Base-by-base conservation (phyloP, 2,329 filamentous ascomycete species). In the Ophiosphaerella narmari region DNA sequence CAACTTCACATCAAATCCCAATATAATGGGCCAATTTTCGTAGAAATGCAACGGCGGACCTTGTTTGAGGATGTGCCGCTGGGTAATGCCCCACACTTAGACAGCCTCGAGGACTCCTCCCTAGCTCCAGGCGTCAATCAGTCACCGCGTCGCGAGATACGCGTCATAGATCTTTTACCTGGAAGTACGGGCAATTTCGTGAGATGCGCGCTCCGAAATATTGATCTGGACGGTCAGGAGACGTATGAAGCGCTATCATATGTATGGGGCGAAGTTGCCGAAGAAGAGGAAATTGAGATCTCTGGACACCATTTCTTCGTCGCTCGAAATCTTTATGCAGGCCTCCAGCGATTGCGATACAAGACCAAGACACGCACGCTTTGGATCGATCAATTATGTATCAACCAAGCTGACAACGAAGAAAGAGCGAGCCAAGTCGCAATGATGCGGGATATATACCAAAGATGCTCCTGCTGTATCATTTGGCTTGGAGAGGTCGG, bases 321-420 rank as follows among this genome's bases (percentile, higher is more conserved):
- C 12, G 62, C 61, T 7, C 37, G 38, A 5, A 65, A 61, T 31
- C 50, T 67, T 7, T 37, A 52, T 24, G 40, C 26, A 21, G 62
- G 59, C 2, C 37, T 66, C 7, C 35, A 43, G 23, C 54, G 57
- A 21, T 51, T 68, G 39, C 59, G 62, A n/a, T 24, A 57, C 31
- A 24, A 38, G 0, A 38, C 33, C 5, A 7, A 26, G 13, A 38
- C 2, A 6, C 50, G 54, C 5, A 52, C 48, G 6, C 16, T 66
- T 1, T 69, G 68, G 66, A 54, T 65, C 26, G 67, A 69, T 43
- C 59, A 64, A 24, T 36, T 70, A 2, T 70, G 68, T 39, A 70
- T 70, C 44, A 58, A 70, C 38, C 66, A 69, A 46, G 43, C 46
- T 21, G 55, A 65, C 23, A 42, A 46, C 12, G 36, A 52, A 23